Percentiles rank a stretch among this genome's conserved stretches.
Evolutionary conservation across 495 filamentous ascomycete genomes (phyloP).

Genomic region (Podospora pseudocomata): DNA sequence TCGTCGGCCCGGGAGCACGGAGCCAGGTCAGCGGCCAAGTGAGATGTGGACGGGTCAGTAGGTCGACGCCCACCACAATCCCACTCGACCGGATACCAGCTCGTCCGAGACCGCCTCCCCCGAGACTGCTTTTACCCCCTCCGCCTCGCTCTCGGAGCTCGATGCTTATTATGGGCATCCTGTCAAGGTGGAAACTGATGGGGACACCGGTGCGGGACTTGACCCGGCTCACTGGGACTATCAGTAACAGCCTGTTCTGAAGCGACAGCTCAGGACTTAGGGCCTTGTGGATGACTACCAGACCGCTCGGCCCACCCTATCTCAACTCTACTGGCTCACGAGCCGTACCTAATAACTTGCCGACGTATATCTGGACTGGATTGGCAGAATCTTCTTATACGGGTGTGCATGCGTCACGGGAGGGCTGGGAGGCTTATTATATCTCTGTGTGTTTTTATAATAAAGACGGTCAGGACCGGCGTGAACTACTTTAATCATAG

Average conservation of each 20-base stretch:
- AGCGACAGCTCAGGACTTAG: background rate
- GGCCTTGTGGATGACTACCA: background rate
- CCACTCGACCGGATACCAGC: background rate
- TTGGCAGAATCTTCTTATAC: conserved; percentile 2
- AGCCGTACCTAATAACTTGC: conserved; percentile 1
- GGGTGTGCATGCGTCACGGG: conserved; percentile 3
- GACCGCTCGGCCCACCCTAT: background rate
- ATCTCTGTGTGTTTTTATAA: conserved; percentile 21
- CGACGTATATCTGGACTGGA: background rate
- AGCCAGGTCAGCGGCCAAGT: conserved; percentile 52
- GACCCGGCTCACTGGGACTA: background rate
- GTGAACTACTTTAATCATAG: conserved; percentile 27
- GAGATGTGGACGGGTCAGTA: conserved; percentile 43
- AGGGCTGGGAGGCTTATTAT: background rate
- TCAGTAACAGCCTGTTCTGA: background rate
- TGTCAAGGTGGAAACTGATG: background rate
- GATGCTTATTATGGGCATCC: no score
- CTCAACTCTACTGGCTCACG: background rate
- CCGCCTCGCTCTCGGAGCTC: no score
- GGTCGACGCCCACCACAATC: background rate
- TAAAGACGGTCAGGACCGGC: conserved; percentile 31
- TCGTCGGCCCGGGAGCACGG: conserved; percentile 65
- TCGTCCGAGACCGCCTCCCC: background rate
- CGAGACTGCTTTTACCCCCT: no score
- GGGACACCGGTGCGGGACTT: background rate